Percentiles rank a stretch among this genome's conserved stretches.
phyloP scores from a whole-genome alignment of 768 basidiomycete genomes.

The Leccinum variicolor region DNA sequence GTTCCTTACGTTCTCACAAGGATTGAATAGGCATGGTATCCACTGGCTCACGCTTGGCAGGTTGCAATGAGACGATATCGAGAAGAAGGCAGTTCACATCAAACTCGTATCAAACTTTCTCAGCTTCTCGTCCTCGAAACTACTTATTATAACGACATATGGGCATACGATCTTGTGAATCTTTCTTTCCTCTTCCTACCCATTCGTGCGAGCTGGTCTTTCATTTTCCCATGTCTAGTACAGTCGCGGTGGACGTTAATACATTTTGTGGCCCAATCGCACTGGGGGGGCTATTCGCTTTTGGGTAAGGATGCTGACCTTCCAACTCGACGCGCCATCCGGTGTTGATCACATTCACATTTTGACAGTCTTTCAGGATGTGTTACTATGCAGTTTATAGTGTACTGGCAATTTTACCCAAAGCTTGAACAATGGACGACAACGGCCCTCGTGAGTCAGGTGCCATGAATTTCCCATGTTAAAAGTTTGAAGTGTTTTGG shows the following conservation, averaged over 20 bases:
- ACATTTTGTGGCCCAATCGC: conserved; percentile 19
- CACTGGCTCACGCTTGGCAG: neutral
- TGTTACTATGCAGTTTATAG: conserved; percentile 23
- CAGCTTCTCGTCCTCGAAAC: neutral
- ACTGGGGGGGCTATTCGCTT: conserved; percentile 24
- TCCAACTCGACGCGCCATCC: neutral
- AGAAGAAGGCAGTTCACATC: neutral
- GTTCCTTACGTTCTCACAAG: neutral
- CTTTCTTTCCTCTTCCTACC: neutral
- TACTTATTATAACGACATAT: conserved; percentile 4
- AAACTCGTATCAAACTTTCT: neutral
- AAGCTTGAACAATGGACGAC: conserved; percentile 14
- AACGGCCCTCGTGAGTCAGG: conserved; percentile 15
- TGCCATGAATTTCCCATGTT: neutral
- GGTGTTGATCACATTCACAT: neutral
- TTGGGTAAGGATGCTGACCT: conserved; percentile 7
- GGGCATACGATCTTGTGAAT: neutral
- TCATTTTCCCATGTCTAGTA: conserved; percentile 2
- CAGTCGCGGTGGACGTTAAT: neutral
- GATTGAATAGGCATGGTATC: neutral
- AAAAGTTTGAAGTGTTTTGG: neutral
- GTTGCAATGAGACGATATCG: neutral
- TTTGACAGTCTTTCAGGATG: conserved; percentile 26
- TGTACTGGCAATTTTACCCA: conserved; percentile 21
- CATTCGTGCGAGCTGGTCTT: neutral